Evolutionary conservation across 768 basidiomycete genomes (phyloP).

Genomic region (Trametopsis cervina): DNA sequence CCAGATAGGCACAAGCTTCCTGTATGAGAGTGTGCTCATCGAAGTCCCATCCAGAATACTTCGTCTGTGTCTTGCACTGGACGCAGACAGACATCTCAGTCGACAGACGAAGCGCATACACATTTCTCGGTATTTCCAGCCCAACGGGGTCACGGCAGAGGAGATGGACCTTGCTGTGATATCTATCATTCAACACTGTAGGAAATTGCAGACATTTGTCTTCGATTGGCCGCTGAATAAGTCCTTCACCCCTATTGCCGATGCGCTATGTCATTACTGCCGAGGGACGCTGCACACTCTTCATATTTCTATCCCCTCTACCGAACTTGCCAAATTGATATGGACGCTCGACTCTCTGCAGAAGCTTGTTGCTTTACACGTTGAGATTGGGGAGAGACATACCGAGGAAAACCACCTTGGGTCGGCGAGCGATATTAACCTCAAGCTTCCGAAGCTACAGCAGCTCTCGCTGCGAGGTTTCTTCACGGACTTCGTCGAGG

Average conservation of each 20-base stretch:
- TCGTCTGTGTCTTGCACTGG: slow-evolving; percentile 43
- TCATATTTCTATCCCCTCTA: slow-evolving; percentile 50
- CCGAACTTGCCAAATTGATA: slow-evolving; percentile 57
- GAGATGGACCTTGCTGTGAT: slow-evolving; percentile 44
- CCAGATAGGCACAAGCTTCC: slow-evolving; percentile 51
- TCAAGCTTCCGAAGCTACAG: slow-evolving; percentile 47
- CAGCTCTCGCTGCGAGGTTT: slow-evolving; percentile 59
- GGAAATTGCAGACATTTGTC: slow-evolving; percentile 69
- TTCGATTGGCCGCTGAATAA: slow-evolving; percentile 56
- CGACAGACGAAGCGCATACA: slow-evolving; percentile 76
- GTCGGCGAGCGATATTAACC: slow-evolving; percentile 47
- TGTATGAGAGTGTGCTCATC: slow-evolving; percentile 67
- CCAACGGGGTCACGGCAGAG: slow-evolving; percentile 35
- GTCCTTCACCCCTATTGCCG: slow-evolving; percentile 57
- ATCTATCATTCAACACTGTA: slow-evolving; percentile 55
- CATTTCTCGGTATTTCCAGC: slow-evolving; percentile 43
- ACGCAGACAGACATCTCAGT: slow-evolving; percentile 46
- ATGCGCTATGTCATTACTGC: slow-evolving; percentile 50
- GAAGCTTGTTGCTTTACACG: slow-evolving; percentile 45
- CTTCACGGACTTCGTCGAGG: slow-evolving; percentile 61
- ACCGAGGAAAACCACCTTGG: slow-evolving; percentile 47
- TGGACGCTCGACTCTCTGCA: slow-evolving; percentile 65
- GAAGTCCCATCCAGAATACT: slow-evolving; percentile 50
- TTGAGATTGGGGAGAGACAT: slow-evolving; percentile 36
- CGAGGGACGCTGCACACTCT: slow-evolving; percentile 49